Conservation (phyloP, 768 basidiomycete species). For the Dentipellis fragilis region DNA sequence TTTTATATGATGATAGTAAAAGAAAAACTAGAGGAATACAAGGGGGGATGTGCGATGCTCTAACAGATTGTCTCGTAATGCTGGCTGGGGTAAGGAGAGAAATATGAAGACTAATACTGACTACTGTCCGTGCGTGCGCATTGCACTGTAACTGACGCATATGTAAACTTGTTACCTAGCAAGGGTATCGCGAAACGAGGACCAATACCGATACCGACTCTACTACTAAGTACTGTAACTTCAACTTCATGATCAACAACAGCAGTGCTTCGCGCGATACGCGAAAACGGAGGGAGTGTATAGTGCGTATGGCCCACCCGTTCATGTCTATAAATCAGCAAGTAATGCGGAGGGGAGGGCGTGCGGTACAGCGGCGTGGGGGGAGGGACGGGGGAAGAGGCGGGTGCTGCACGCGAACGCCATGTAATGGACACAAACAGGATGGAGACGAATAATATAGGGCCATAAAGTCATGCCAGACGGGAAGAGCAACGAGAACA, state of each 20-base stretch:
- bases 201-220: conserved; percentile 29
- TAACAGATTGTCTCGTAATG: conserved; percentile 60
- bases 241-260: conserved; percentile 12
- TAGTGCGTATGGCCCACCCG: conserved; percentile 10
- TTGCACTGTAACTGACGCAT: conserved; percentile 28
- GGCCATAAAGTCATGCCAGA: conserved; percentile 22
- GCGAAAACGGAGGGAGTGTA: not conserved
- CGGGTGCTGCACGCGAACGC: conserved; percentile 18
- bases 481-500: conserved; percentile 46
- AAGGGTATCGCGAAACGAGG: conserved; percentile 46
- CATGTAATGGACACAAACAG: conserved; percentile 24
- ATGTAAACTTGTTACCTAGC: conserved; percentile 9
- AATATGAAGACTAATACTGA: conserved; percentile 18
- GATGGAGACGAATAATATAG: conserved; percentile 15
- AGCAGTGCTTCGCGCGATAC: not conserved
- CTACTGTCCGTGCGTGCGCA: conserved; percentile 37
- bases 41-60: conserved; percentile 50
- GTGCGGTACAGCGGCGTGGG: conserved; percentile 19
- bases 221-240: conserved; percentile 19
- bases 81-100: conserved; percentile 22
- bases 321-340: conserved; percentile 18
- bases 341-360: conserved; percentile 14
- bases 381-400: conserved; percentile 13
- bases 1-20: conserved; percentile 8
- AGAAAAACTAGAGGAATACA: conserved; percentile 13